Percentiles rank a stretch among this genome's conserved stretches.
Evolutionary conservation across 108 stramenopile genomes (phyloP).

Genomic region (Cyclostephanos tholiformis): DNA sequence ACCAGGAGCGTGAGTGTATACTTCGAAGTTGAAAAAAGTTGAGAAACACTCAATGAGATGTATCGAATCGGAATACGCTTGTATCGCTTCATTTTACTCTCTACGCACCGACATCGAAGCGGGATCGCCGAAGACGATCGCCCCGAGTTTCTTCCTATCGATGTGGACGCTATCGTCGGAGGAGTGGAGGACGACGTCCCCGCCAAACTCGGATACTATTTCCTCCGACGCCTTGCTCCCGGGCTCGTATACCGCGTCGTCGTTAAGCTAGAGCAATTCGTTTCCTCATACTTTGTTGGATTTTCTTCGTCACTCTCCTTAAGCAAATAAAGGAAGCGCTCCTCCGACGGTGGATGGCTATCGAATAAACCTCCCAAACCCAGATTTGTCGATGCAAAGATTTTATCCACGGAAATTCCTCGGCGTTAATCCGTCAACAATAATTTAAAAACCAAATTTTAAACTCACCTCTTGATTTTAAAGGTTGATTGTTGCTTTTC

Average conservation of each 20-base stretch:
- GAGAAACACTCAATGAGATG: no score
- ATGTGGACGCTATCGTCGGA: conserved; percentile 34
- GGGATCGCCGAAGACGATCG: conserved; percentile 75
- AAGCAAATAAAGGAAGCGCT: conserved; percentile 45
- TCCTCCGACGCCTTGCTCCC: conserved; percentile 61
- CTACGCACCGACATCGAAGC: conserved; percentile 61
- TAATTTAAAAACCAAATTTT: no score
- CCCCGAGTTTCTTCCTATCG: conserved; percentile 70
- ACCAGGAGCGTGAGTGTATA: conserved; percentile 20
- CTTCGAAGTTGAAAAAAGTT: conserved; percentile 1
- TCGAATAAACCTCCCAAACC: conserved; percentile 43
- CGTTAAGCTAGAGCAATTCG: conserved; percentile 37
- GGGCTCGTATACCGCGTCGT: conserved; percentile 71
- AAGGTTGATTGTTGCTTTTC: no score
- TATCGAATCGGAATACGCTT: no score
- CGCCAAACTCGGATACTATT: conserved; percentile 64
- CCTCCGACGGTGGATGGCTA: conserved; percentile 68
- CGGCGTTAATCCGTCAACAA: no score
- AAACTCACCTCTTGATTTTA: no score
- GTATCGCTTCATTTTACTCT: no score
- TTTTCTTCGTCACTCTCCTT: conserved; percentile 57
- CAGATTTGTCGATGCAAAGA: no score
- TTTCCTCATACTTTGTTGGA: conserved; percentile 52
- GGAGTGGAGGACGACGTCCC: conserved; percentile 43
- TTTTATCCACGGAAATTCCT: no score